Conservation (phyloP, 1,139 yeast genomes). For the Hemisphaericaspora subhashii region DNA sequence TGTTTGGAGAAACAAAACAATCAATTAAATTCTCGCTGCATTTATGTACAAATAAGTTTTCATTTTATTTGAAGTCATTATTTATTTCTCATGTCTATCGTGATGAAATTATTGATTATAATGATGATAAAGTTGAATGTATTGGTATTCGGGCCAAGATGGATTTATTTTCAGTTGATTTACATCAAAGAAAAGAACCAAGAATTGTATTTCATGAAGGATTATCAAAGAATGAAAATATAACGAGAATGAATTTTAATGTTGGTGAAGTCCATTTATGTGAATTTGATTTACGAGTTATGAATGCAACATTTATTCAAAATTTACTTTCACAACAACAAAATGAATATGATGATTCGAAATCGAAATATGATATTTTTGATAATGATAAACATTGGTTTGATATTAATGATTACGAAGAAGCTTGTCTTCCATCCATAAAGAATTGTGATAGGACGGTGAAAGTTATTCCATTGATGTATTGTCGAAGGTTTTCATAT, state of each 20-base stretch:
- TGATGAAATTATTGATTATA: constrained; percentile 23
- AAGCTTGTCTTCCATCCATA: constrained; percentile 34
- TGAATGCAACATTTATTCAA: constrained; percentile 32
- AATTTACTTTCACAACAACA: constrained; percentile 23
- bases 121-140: constrained; percentile 32
- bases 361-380: constrained; percentile 25
- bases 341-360: constrained; percentile 12
- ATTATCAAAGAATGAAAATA: constrained; percentile 27
- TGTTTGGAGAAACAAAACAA: constrained; percentile 39
- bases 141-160: constrained; percentile 44
- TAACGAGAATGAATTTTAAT: constrained; percentile 46
- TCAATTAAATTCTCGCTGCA: constrained; percentile 45
- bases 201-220: constrained; percentile 33
- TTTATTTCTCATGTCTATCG: constrained; percentile 44
- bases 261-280: constrained; percentile 43
- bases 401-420: constrained; percentile 44
- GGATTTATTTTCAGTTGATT: constrained; percentile 40
- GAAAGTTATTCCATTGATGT: constrained; percentile 34
- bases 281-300: constrained; percentile 42
- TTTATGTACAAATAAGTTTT: constrained; percentile 41
- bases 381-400: constrained; percentile 43
- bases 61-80: constrained; percentile 38
- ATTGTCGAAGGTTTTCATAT: constrained; percentile 39
- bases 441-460: constrained; percentile 23
- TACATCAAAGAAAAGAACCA: constrained; percentile 49